Evolutionary conservation across 73 alveolate species (phyloP), one percentile per base, ranked within the genome.

Genomic region (Paramecium tetraurelia): DNA sequence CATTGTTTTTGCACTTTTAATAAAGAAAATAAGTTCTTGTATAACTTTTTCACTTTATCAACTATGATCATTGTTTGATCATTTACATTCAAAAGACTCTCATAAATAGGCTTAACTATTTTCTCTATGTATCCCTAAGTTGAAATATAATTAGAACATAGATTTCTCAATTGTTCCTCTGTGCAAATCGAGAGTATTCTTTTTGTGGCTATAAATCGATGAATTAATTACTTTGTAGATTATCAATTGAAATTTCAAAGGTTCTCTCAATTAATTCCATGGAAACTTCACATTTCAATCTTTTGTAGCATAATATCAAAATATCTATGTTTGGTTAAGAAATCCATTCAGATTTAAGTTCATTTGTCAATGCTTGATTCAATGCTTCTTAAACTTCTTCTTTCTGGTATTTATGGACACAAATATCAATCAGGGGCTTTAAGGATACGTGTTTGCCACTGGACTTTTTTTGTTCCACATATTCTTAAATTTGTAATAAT

Each of bases 341-440:
- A 11, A 27, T 63, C 46, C 46, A 33, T 63, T 63, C 84, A 14
- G 84, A 63, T 24, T 33, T 33, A 3, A 63, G 24, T 63, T 63
- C 84, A 63, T 63, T 63, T 31, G 14, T 63, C 24, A 63, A 63
- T 63, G 84, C 84, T 31, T 27, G 31, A 63, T 63, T 63, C n/a
- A 63, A 63, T 31, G 84, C 84, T 31, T 63, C 84, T 27, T 63
- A 63, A 63, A 63, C 84, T 33, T 63, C 84, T 4, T 63, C 84
- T 27, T 63, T 63, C 31, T 10, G 14, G 31, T 63, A 63, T 63
- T 63, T 63, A 12, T 63, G 84, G 3, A 63, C 46, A 63, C 84
- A 63, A 63, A 63, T 63, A 63, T 63, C 84, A 63, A 63, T 63
- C 9, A 63, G 11, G 1, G 84, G 84, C 12, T 63, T 63, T 11